Evolutionary conservation across 2,329 filamentous ascomycete species (phyloP), one percentile per base, ranked within the genome.

Genomic region (Epichloe uncinata): DNA sequence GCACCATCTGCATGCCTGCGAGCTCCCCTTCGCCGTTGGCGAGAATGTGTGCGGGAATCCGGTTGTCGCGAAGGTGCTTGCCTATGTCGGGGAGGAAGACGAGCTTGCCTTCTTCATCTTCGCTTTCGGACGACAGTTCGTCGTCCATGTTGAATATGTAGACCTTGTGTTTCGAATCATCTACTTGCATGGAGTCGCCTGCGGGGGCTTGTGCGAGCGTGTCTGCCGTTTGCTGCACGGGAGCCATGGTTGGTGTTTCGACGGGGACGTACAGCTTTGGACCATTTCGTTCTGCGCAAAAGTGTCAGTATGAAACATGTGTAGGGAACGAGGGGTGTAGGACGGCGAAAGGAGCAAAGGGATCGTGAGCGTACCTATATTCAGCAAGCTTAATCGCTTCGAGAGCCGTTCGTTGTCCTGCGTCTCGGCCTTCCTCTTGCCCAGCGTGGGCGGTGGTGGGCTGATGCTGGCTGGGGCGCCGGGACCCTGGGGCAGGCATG

Each of bases 91-190:
- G 82, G 0, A 95, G 75, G 70, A 96, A 89, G 61, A 90, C 74
- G 44, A 94, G 76, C 56, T 72, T 76, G 56, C 77, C 75, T 20
- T 78, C 73, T 53, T 76, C 73, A 50, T 53, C 54, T 12, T 66
- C 63, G 56, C 57, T 66, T 53, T 67, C 68, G 7, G 70, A 71
- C 13, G 84, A 83, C 34, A 97, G 77, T 68, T 97, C 91, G 58
- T 85, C 85, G 62, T 95, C 89, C 9, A 98, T 74, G 66, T 94
- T 82, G 71, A 90, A 84, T 58, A 98, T 89, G 73, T 93, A 96
- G 53, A 96, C 81, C 61, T 85, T 87, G 69, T 95, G 76, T 60
- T 86, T 85, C 34, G 86, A 84, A 67, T 95, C 84, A 68, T 97
- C 90, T 53, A 97, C 64, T 51, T 85, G 77, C 91, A 97, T 96